A percentile compares a stretch with the other conserved stretches of the same genome.
These are phyloP conservation scores for Monosporozyma servazzii DNA, from an alignment of 805 yeast genomes.

Conservation along the genomic window DNA sequence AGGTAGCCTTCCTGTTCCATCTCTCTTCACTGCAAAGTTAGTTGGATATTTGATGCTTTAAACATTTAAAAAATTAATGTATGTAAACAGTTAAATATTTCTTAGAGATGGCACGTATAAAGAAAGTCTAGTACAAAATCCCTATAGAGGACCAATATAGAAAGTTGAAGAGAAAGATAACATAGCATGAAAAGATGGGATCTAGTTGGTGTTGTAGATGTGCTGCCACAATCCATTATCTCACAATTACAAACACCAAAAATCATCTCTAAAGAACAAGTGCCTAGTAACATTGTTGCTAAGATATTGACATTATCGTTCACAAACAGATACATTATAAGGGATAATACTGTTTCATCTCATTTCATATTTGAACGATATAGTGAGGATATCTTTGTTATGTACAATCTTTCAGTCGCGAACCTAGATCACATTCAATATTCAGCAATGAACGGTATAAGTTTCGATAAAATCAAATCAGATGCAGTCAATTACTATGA, in stretches of 20 bases:
- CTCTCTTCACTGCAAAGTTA: background rate
- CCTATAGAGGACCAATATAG: background rate
- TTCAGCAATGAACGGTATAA: background rate
- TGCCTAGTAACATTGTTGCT: slow-evolving; percentile 5
- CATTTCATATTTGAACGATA: slow-evolving; percentile 16
- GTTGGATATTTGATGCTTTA: background rate
- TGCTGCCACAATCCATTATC: slow-evolving; percentile 7
- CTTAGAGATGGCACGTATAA: background rate
- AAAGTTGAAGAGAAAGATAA: background rate
- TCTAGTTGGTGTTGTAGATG: slow-evolving; percentile 2
- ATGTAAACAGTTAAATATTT: background rate
- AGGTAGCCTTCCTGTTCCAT: background rate
- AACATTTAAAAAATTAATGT: background rate
- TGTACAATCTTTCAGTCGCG: background rate
- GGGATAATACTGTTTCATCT: background rate
- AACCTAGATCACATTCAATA: background rate
- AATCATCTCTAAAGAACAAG: slow-evolving; percentile 1
- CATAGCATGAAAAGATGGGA: slow-evolving; percentile 9
- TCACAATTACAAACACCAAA: slow-evolving; percentile 5
- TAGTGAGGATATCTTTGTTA: slow-evolving; percentile 8
- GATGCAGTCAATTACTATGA: slow-evolving; percentile 1
- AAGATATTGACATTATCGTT: background rate
- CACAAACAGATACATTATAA: slow-evolving; percentile 6
- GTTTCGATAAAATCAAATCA: background rate
- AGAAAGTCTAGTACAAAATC: background rate